Percentiles rank a stretch among this genome's conserved stretches.
These are phyloP conservation scores for Fraxinus cuspidata DNA, from an alignment of 257 asterid species.

Conservation along the genomic window DNA sequence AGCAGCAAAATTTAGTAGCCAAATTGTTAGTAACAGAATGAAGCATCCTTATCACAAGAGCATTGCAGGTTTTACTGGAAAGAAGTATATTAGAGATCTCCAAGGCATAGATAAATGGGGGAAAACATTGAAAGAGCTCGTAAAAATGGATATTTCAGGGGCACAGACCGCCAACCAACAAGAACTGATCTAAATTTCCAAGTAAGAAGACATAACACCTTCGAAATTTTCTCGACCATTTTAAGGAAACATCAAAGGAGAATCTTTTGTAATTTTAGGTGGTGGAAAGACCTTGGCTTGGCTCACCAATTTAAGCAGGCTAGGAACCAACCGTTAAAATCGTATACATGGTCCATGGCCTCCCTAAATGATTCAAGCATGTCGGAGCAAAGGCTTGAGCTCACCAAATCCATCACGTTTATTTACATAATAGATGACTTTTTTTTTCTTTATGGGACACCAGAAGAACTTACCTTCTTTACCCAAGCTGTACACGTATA, in stretches of 20 bases:
- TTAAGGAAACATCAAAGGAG: neutral
- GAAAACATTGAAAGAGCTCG: neutral
- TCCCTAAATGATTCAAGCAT: no score
- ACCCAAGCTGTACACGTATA: no score
- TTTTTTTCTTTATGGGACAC: no score
- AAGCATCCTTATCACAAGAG: neutral
- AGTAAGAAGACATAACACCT: neutral
- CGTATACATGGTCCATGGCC: no score
- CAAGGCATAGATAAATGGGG: neutral
- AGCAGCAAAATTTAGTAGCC: no score
- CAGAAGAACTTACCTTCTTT: no score
- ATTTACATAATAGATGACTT: no score
- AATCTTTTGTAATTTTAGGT: constrained; percentile 29
- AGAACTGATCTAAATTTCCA: neutral
- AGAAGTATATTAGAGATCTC: neutral
- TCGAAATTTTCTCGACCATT: neutral
- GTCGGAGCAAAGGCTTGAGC: no score
- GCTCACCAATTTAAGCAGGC: constrained; percentile 32
- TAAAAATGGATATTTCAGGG: no score
- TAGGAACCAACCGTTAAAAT: constrained; percentile 32
- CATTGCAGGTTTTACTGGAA: neutral
- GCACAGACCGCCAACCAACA: neutral
- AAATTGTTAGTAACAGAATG: constrained; percentile 25
- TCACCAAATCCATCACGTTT: no score
- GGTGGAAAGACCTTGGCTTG: constrained; percentile 51